These are phyloP conservation scores for Canavalia gladiata DNA, from an alignment of 306 rosid species.

Conservation along the genomic window DNA sequence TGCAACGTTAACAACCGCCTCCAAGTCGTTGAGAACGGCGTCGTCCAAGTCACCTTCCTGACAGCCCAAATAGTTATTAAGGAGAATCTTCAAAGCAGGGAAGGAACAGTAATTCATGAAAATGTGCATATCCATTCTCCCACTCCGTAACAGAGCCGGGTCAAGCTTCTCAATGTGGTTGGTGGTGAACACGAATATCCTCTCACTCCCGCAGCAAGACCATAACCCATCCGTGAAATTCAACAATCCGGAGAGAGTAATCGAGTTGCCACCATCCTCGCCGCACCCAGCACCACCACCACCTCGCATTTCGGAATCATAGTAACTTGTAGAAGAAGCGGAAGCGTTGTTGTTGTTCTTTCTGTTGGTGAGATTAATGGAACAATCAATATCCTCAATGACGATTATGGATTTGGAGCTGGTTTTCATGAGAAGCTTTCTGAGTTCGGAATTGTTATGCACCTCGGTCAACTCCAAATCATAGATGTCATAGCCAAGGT, in stretches of 20 bases:
- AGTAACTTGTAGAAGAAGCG: constrained; percentile 41
- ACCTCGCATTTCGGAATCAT: constrained; percentile 54
- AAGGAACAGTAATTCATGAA: constrained; percentile 83
- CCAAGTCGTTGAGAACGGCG: constrained; percentile 49
- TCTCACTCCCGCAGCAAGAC: constrained; percentile 99
- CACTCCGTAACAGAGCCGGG: constrained; percentile 87
- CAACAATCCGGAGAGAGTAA: constrained; percentile 88
- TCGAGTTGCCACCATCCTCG: constrained; percentile 72
- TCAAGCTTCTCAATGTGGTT: constrained; percentile 98
- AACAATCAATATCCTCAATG: constrained; percentile 95
- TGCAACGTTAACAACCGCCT: constrained; percentile 68
- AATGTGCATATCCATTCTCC: constrained; percentile 97
- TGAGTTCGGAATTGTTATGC: constrained; percentile 83
- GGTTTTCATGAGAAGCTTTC: constrained; percentile 93
- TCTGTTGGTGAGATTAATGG: constrained; percentile 70
- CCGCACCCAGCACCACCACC: constrained; percentile 50
- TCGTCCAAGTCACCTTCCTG: constrained; percentile 56
- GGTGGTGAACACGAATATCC: constrained; percentile 91
- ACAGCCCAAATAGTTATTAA: constrained; percentile 73
- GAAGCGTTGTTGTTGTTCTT: constrained; percentile 42
- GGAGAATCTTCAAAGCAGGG: constrained; percentile 74
- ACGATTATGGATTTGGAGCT: constrained; percentile 90
- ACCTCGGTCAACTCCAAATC: constrained; percentile 94
- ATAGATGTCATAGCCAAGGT: constrained; percentile 85
- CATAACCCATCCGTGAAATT: constrained; percentile 96